Percentiles rank a stretch among this genome's conserved stretches.
These are phyloP conservation scores for Tuber microsphaerosporum DNA, from an alignment of 495 filamentous ascomycete genomes.

Conservation along the genomic window DNA sequence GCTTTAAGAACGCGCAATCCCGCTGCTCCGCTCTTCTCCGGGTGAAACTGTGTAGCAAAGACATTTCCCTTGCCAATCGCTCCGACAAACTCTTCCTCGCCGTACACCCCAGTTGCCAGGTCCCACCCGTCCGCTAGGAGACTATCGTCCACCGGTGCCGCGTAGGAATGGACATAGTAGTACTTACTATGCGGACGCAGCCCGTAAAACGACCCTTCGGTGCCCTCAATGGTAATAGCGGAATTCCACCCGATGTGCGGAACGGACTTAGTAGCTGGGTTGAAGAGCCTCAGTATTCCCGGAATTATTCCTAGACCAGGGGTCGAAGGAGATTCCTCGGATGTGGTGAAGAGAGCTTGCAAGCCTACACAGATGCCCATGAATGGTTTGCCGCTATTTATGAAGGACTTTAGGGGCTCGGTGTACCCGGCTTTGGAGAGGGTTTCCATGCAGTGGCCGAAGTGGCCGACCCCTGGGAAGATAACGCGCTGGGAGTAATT, in stretches of 20 bases:
- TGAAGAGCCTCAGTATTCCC: constrained; percentile 64
- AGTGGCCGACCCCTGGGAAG: constrained; percentile 92
- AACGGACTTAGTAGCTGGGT: constrained; percentile 71
- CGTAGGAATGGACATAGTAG: constrained; percentile 97
- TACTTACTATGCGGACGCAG: constrained; percentile 77
- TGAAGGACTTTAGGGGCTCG: constrained; percentile 69
- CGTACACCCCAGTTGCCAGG: constrained; percentile 80
- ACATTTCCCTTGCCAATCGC: constrained; percentile 77
- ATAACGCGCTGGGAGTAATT: constrained; percentile 53
- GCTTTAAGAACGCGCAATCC: constrained; percentile 75
- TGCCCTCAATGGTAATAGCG: constrained; percentile 50
- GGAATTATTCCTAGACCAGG: constrained; percentile 69
- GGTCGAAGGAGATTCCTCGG: constrained; percentile 63
- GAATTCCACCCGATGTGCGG: constrained; percentile 99
- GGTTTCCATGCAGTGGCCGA: constrained; percentile 86
- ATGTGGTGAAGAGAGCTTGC: constrained; percentile 80
- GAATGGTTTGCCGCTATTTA: constrained; percentile 83
- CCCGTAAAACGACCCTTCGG: constrained; percentile 56
- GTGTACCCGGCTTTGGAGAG: constrained; percentile 71
- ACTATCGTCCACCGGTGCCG: constrained; percentile 68
- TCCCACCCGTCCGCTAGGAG: constrained; percentile 70
- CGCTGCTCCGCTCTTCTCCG: constrained; percentile 89
- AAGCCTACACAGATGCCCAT: constrained; percentile 96
- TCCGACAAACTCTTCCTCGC: constrained; percentile 83
- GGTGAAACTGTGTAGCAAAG: constrained; percentile 92